Conservation (phyloP, 2,329 filamentous ascomycete genomes). For the Pestalotiopsis sp. region DNA sequence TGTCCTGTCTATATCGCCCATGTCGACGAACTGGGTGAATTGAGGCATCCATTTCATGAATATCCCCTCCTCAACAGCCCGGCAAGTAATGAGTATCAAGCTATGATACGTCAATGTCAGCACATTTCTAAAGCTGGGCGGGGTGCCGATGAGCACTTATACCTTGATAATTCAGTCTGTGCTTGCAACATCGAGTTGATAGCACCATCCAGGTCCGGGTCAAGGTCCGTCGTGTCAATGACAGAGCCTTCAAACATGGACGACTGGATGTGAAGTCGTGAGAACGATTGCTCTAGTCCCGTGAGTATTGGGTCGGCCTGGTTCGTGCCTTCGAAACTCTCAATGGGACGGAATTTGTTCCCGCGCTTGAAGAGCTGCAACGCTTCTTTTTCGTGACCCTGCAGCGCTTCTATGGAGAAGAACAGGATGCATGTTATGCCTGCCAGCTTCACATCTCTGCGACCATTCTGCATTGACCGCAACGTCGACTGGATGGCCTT, state of each 20-base stretch:
- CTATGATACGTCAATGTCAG: neutral
- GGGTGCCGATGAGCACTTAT: neutral
- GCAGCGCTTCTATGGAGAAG: slow-evolving; percentile 7
- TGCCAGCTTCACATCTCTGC: neutral
- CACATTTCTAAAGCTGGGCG: neutral
- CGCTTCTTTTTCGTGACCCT: slow-evolving; percentile 6
- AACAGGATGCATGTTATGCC: slow-evolving; percentile 8
- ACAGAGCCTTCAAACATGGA: slow-evolving; percentile 5
- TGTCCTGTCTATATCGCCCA: neutral
- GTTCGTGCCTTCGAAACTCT: neutral
- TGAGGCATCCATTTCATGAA: neutral
- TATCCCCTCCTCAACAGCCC: neutral
- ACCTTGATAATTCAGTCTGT: slow-evolving; percentile 1
- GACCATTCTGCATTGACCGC: neutral
- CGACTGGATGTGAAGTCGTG: neutral
- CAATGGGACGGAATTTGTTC: neutral
- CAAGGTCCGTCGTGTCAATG: neutral
- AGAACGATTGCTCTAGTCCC: neutral
- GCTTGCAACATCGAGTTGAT: neutral
- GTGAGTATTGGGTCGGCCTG: neutral
- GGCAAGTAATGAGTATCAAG: neutral
- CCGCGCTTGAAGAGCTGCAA: slow-evolving; percentile 3
- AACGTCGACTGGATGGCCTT: neutral
- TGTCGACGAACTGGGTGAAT: neutral
- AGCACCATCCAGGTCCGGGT: neutral